phyloP scores from a whole-genome alignment of 2,329 filamentous ascomycete species.

The Geosmithia flava region DNA sequence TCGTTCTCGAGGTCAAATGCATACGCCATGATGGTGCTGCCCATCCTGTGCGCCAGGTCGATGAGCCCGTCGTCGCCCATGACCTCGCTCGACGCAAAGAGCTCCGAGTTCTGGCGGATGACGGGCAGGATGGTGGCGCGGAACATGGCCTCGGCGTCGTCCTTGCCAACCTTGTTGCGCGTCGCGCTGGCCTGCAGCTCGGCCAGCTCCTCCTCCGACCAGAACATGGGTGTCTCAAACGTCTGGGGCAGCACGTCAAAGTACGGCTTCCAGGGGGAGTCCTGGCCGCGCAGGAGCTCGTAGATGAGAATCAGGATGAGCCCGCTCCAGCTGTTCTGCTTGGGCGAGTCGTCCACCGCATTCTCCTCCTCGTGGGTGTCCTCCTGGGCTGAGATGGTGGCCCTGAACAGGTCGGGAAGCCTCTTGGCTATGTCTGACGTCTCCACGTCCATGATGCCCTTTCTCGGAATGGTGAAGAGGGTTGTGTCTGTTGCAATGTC shows the following conservation, averaged over 20 bases:
- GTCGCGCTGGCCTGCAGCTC: slow-evolving; percentile 69
- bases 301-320: slow-evolving; percentile 72
- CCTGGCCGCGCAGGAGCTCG: slow-evolving; percentile 47
- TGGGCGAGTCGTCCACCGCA: slow-evolving; percentile 13
- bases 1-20: slow-evolving; percentile 68
- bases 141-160: slow-evolving; percentile 60
- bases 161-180: slow-evolving; percentile 63
- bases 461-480: slow-evolving; percentile 68
- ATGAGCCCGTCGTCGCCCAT: slow-evolving; percentile 32
- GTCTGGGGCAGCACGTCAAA: slow-evolving; percentile 57
- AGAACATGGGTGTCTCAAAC: slow-evolving; percentile 89
- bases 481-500: slow-evolving; percentile 64
- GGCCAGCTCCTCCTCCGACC: slow-evolving; percentile 56
- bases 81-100: slow-evolving; percentile 25
- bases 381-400: slow-evolving; percentile 29
- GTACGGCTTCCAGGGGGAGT: slow-evolving; percentile 66
- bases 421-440: slow-evolving; percentile 55
- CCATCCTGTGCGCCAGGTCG: slow-evolving; percentile 62
- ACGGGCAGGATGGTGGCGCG: slow-evolving; percentile 37
- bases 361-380: slow-evolving; percentile 16
- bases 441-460: slow-evolving; percentile 56
- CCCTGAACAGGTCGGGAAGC: slow-evolving; percentile 27
- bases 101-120: slow-evolving; percentile 26
- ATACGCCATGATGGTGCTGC: slow-evolving; percentile 83
- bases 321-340: slow-evolving; percentile 40